A percentile compares a stretch with the other conserved stretches of the same genome.
phyloP scores from a whole-genome alignment of 73 alveolate genomes.

The Paramecium biaurelia region DNA sequence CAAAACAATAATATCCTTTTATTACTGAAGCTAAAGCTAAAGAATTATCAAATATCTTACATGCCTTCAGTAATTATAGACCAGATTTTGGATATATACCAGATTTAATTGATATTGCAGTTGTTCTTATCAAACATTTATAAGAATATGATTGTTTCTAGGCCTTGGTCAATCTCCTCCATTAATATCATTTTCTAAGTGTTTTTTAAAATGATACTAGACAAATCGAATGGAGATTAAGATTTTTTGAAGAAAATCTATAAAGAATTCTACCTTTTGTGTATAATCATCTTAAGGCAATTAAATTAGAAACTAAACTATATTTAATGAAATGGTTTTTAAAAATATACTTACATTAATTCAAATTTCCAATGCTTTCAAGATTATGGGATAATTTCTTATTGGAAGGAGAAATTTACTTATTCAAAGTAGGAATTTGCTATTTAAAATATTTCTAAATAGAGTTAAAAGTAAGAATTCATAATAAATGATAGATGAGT shows the following conservation, averaged over 20 bases:
- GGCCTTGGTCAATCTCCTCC: constrained; percentile 79
- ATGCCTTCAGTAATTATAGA: constrained; percentile 72
- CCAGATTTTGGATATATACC: constrained; percentile 88
- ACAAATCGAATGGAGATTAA: constrained; percentile 75
- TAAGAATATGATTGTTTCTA: constrained; percentile 79
- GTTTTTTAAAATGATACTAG: constrained; percentile 77
- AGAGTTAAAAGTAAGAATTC: constrained; percentile 1
- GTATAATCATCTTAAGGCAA: constrained; percentile 73
- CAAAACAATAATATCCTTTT: not conserved
- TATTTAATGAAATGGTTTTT: constrained; percentile 85
- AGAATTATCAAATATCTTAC: constrained; percentile 67
- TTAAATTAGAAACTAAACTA: constrained; percentile 75
- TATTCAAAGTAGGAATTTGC: constrained; percentile 36
- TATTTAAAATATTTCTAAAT: constrained; percentile 39
- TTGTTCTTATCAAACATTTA: constrained; percentile 74
- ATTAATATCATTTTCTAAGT: constrained; percentile 74
- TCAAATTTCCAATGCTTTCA: constrained; percentile 72
- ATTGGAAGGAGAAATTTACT: constrained; percentile 85
- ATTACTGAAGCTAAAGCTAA: constrained; percentile 19
- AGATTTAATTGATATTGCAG: constrained; percentile 64
- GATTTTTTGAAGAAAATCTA: constrained; percentile 74
- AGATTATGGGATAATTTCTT: constrained; percentile 91
- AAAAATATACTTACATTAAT: constrained; percentile 69
- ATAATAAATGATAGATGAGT: not conserved
- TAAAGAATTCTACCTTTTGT: constrained; percentile 75